Percentiles rank a stretch among this genome's conserved stretches.
These are phyloP conservation scores for Torulaspora pretoriensis DNA, from an alignment of 1,139 yeast genomes.

Conservation along the genomic window DNA sequence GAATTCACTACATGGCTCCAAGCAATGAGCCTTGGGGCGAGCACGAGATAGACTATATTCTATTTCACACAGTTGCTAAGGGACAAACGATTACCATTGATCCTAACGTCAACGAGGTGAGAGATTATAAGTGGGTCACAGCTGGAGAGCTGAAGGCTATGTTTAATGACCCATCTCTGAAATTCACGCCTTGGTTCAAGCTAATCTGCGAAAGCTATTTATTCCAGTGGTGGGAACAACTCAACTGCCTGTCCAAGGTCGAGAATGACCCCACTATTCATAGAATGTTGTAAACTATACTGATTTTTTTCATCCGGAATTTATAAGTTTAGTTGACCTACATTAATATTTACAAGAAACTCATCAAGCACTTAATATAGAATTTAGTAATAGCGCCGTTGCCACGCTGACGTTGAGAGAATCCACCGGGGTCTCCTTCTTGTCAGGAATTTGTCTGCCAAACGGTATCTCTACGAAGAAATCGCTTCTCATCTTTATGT, in stretches of 20 bases:
- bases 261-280: conserved; percentile 34
- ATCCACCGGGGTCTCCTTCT: conserved; percentile 51
- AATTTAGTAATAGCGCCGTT: conserved; percentile 59
- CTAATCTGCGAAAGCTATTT: conserved; percentile 86
- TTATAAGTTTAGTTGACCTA: conserved; percentile 6
- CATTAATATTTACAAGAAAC: conserved; percentile 4
- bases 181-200: conserved; percentile 97
- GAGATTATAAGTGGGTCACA: conserved; percentile 71
- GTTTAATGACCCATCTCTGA: conserved; percentile 61
- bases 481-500: conserved; percentile 59
- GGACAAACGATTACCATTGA: conserved; percentile 40
- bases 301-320: not conserved
- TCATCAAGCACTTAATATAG: conserved; percentile 34
- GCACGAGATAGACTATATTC: conserved; percentile 93
- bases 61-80: conserved; percentile 66
- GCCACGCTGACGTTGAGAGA: conserved; percentile 91
- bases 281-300: conserved; percentile 29
- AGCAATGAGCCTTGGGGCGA: conserved; percentile 89
- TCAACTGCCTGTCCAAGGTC: conserved; percentile 44
- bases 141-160: conserved; percentile 62
- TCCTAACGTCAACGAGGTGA: conserved; percentile 77
- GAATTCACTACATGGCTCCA: conserved; percentile 93
- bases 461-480: conserved; percentile 53
- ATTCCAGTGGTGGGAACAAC: conserved; percentile 88
- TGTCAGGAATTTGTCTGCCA: conserved; percentile 33